Base-by-base conservation (phyloP, 805 yeast species). In the Yamadazyma akitaensis region DNA sequence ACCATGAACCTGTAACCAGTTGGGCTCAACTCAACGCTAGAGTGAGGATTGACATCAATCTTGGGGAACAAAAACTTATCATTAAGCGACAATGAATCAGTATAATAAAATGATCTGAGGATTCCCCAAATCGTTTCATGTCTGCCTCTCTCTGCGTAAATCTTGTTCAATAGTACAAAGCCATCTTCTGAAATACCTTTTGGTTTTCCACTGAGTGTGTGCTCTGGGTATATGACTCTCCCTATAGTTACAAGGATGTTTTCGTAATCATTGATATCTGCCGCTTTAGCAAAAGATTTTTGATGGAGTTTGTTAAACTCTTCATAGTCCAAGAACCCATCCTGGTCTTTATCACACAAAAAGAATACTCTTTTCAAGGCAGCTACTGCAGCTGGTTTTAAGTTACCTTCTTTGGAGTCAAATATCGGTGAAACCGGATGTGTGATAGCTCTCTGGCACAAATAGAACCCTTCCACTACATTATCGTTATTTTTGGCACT, bases 71-170 rank as follows among this genome's bases (percentile, higher is more conserved):
- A 64, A 41, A 89, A 81, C 48, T 80, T 79, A 51, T 89, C 96
- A 53, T 82, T 83, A 25, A 94, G 73, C 0, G 97, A 88, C 5
- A 94, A 70, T 0, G 97, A 90, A 59, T 94, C 94, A 0, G 98
- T 92, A 59, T 94, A 94, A 59, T 88, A 87, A 63, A 88, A 94
- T 0, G 90, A 78, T 43, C 99, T 65, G 21, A 94, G 62, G 17
- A 94, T 88, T 0, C 96, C 96, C 99, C 99, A 94, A 0, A 89
- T 85, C 0, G 98, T 94, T 61, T 94, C 99, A 62, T 94, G 98
- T 28, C 98, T 72, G 0, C 99, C 99, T 32, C 80, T 80, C 54
- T 89, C 96, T 1, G 95, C 96, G 62, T 86, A 94, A 21, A 88
- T 65, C 58, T 84, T 86, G 64, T 88, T 90, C 44, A 94, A 68